phyloP scores from a whole-genome alignment of 208 protist species.

The Herpetomonas tarakana region DNA sequence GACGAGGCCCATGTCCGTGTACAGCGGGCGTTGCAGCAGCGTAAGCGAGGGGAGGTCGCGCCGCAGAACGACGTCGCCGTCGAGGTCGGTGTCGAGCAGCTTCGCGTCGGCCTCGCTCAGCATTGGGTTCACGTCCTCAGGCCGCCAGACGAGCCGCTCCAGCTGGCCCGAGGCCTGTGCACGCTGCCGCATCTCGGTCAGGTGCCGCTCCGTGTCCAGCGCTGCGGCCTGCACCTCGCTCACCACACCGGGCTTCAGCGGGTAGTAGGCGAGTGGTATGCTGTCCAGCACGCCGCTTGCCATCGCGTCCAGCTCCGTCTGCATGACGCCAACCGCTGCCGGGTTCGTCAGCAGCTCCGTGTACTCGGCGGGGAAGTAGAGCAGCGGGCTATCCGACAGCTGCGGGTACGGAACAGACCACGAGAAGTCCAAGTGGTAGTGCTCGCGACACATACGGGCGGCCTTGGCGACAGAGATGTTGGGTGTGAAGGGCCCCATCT shows the following conservation, averaged over 20 bases:
- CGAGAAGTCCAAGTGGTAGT: slow-evolving; percentile 64
- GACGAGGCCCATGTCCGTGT: slow-evolving; percentile 81
- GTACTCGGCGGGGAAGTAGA: slow-evolving; percentile 63
- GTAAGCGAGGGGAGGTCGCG: slow-evolving; percentile 68
- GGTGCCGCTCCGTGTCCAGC: slow-evolving; percentile 17
- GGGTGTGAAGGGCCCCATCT: neutral
- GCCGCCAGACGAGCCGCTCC: slow-evolving; percentile 24
- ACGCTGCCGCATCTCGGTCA: slow-evolving; percentile 27
- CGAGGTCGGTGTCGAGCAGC: slow-evolving; percentile 69
- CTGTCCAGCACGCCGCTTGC: slow-evolving; percentile 51
- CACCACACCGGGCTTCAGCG: slow-evolving; percentile 38
- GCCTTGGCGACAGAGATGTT: slow-evolving; percentile 25
- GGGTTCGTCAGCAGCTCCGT: slow-evolving; percentile 35
- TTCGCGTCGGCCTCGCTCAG: slow-evolving; percentile 54
- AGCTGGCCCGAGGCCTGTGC: slow-evolving; percentile 20
- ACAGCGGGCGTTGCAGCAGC: slow-evolving; percentile 73
- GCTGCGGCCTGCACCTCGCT: slow-evolving; percentile 23
- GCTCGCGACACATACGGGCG: slow-evolving; percentile 50
- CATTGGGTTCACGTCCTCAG: slow-evolving; percentile 23
- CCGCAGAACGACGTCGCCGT: slow-evolving; percentile 47
- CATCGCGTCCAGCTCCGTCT: slow-evolving; percentile 82
- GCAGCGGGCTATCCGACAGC: slow-evolving; percentile 43
- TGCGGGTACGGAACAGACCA: slow-evolving; percentile 64
- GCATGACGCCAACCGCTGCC: slow-evolving; percentile 57
- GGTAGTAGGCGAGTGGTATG: slow-evolving; percentile 71